Base-by-base conservation (phyloP, 768 basidiomycete genomes). In the Trichaptum fuscoviolaceum region DNA sequence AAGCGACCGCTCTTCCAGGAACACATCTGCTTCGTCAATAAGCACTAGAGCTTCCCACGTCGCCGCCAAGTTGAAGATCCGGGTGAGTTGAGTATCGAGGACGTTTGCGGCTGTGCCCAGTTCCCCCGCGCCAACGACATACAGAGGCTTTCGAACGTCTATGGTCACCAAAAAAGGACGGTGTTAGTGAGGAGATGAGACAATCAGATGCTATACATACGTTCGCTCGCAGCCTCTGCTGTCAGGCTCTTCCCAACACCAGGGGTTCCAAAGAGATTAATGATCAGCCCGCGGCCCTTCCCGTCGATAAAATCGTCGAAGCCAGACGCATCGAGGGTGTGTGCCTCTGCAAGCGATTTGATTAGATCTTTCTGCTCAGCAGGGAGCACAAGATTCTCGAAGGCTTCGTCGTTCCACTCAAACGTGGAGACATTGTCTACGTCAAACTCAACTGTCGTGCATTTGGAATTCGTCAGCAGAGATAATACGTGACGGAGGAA, bases 1-100 rank as follows among this genome's bases (percentile, higher is more conserved):
- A 36, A 88, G 76, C 2, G 85, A 85, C 7, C 88, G 84, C 73
- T 85, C 84, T 70, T 90, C 88, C 36, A 91, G 80, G 82, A 89
- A 91, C 2, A 91, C 87, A 74, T 91, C 88, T 5, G 87, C 87
- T 62, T 77, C 76, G 70, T 77, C 75, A 52, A 77, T 74, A 35
- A 78, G 72, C 2, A 77, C 75, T n/a, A 78, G 72, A 2, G 77
- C 76, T 25, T 73, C 71, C 77, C 77, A 78, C 1, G 73, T 69
- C 8, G 75, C 73, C 4, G 75, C 74, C 42, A 76, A 69, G 62
- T 76, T 76, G 66, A 78, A 76, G 57, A 76, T 73, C 5, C 71
- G 68, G 1, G 71, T 69, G 30, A 79, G 73, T 25, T 66, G 67
- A 7, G 34, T 42, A 62, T 79, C 77, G 52, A 79, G 69, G 4